phyloP scores from a whole-genome alignment of 768 basidiomycete species.

The Phlebiopsis gigantea region DNA sequence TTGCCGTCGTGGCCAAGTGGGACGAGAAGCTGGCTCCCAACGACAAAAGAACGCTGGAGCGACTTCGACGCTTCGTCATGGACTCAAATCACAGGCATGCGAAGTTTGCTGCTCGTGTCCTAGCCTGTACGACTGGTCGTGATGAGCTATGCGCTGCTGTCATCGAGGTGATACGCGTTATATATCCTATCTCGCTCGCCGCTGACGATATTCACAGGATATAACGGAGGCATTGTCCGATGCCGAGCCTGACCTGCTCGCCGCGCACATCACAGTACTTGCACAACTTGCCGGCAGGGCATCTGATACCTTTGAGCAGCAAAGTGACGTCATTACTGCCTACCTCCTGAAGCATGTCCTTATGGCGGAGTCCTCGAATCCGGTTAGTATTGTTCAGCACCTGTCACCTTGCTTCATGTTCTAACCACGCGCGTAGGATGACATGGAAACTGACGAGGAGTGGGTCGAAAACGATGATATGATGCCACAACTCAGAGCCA shows the following conservation, averaged over 20 bases:
- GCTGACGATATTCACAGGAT: slow-evolving; percentile 35
- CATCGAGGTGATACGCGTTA: slow-evolving; percentile 49
- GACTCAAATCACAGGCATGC: slow-evolving; percentile 61
- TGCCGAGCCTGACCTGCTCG: slow-evolving; percentile 44
- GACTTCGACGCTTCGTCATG: slow-evolving; percentile 52
- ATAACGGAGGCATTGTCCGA: slow-evolving; percentile 50
- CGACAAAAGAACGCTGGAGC: slow-evolving; percentile 72
- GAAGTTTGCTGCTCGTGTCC: slow-evolving; percentile 79
- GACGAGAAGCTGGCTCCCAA: slow-evolving; percentile 51
- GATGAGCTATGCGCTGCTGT: slow-evolving; percentile 46
- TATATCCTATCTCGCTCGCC: background rate
- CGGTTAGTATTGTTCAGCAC: slow-evolving; percentile 33
- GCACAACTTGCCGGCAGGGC: slow-evolving; percentile 66
- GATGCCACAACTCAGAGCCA: slow-evolving; percentile 54
- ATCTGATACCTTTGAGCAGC: slow-evolving; percentile 71
- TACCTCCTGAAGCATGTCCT: slow-evolving; percentile 70
- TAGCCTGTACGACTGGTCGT: slow-evolving; percentile 54
- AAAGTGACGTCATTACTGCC: slow-evolving; percentile 67
- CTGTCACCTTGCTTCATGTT: background rate
- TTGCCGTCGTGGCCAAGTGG: slow-evolving; percentile 60
- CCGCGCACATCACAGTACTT: slow-evolving; percentile 66
- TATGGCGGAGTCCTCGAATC: slow-evolving; percentile 39
- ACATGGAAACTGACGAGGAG: slow-evolving; percentile 58
- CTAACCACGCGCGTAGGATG: slow-evolving; percentile 34
- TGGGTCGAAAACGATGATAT: slow-evolving; percentile 74